phyloP scores from a whole-genome alignment of 2,329 filamentous ascomycete genomes.

The Pseudogymnoascus sp. region DNA sequence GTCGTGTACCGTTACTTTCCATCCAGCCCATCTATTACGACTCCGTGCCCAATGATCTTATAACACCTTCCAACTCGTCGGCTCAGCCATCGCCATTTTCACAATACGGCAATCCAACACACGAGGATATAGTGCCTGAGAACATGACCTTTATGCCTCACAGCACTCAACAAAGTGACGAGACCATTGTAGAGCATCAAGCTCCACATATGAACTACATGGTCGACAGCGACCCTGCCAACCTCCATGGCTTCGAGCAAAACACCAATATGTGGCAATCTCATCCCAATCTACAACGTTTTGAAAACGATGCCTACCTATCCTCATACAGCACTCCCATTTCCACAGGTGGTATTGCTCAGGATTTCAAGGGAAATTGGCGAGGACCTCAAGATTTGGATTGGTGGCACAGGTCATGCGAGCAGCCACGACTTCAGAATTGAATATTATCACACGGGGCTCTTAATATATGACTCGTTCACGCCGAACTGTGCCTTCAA shows the following conservation, averaged over 20 bases:
- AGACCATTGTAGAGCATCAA: conserved; percentile 37
- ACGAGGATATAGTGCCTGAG: neutral
- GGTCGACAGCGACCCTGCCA: neutral
- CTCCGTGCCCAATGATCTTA: neutral
- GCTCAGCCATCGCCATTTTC: conserved; percentile 1
- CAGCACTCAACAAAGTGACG: conserved; percentile 52
- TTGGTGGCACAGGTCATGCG: neutral
- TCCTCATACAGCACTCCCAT: neutral
- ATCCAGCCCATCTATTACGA: neutral
- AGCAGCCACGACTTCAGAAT: neutral
- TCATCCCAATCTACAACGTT: neutral
- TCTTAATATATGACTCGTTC: neutral
- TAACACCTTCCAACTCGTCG: neutral
- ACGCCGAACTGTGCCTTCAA: neutral
- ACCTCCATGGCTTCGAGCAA: neutral
- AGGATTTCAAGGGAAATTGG: neutral
- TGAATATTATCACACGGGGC: neutral
- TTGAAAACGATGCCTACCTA: neutral
- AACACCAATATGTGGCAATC: neutral
- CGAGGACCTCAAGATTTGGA: neutral
- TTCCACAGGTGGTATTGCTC: neutral
- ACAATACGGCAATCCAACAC: neutral
- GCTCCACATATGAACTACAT: neutral
- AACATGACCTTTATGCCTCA: conserved; percentile 22
- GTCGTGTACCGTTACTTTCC: neutral